A percentile compares a stretch with the other conserved stretches of the same genome.
Evolutionary conservation across 1,139 yeast species (phyloP).

Genomic region (Zhuliangozyma parablackwelliae): DNA sequence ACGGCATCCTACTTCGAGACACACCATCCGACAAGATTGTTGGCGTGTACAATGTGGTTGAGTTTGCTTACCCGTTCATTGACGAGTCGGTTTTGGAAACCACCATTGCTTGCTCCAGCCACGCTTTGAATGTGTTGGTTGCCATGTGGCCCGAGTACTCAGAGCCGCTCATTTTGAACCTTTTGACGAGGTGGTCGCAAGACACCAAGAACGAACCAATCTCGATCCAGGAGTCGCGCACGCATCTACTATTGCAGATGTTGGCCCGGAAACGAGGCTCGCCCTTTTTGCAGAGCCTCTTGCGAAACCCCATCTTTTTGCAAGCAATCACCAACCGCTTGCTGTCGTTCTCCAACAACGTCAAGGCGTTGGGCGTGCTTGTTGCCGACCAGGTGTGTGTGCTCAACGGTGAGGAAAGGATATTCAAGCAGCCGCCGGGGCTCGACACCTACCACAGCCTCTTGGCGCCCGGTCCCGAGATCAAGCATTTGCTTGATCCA

Average conservation of each 20-base stretch:
- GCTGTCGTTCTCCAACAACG: constrained; percentile 37
- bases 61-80: constrained; percentile 12
- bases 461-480: constrained; percentile 2
- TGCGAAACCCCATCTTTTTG: constrained; percentile 28
- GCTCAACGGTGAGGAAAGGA: constrained; percentile 23
- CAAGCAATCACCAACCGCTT: constrained; percentile 42
- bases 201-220: constrained; percentile 28
- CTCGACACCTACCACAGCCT: constrained; percentile 6
- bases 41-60: constrained; percentile 7
- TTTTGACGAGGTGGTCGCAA: constrained; percentile 30
- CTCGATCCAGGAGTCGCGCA: constrained; percentile 28
- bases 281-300: constrained; percentile 14
- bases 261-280: constrained; percentile 17
- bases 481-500: neutral
- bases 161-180: constrained; percentile 8
- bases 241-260: constrained; percentile 29
- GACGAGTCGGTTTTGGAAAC: constrained; percentile 12
- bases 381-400: constrained; percentile 45
- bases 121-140: constrained; percentile 1
- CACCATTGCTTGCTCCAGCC: constrained; percentile 5
- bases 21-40: no score
- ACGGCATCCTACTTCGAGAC: no score
- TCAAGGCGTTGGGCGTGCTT: constrained; percentile 41
- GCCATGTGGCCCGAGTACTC: neutral
- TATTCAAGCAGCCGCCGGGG: constrained; percentile 26